Base-by-base conservation (phyloP, 306 rosid species). In the Sicyos baderoa region DNA sequence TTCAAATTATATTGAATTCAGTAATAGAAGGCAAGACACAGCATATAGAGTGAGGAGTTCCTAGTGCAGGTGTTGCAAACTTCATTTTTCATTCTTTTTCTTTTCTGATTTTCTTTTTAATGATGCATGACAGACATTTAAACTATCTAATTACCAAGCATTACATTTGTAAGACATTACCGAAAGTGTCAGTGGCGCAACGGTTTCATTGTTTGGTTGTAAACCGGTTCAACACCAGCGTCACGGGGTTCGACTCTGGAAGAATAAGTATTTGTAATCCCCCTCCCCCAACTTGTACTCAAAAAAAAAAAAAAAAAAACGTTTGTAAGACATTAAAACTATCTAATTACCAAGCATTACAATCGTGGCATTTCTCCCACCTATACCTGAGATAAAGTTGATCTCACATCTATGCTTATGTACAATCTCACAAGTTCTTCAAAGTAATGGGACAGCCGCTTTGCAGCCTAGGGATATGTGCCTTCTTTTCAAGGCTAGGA, bases 401-500 rank as follows among this genome's bases (percentile, higher is more conserved):
- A 17, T 72, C 70, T 29, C n/a, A 53, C 74, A 15, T 58, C 32
- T 57, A 40, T 70, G 69, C 56, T 69, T 54, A 62, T 57, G 69
- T 53, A 54, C 68, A 68, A 18, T 67, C 68, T 79, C 63, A 68
- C 2, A 89, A 59, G 68, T 84, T 65, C 82, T 76, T 83, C 90
- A 89, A 77, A 19, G 95, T 84, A 76, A 89, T 79, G 56, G 88
- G 96, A 65, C 79, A 86, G 8, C 96, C 89, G 40, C 84, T 83
- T 56, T 78, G 75, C 18, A 89, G 77, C 60, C 91, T 83, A 53
- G 88, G 91, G 79, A 89, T 81, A 68, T 79, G 91, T 68, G 91
- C 78, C 70, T 83, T 89, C 88, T 77, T 84, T 77, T 86, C 92
- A 29, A 86, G 84, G 87, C 84, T 45, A 32, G 84, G 81, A 71